A percentile compares a stretch with the other conserved stretches of the same genome.
phyloP scores from a whole-genome alignment of 306 rosid species.

The Biancaea sappan region DNA sequence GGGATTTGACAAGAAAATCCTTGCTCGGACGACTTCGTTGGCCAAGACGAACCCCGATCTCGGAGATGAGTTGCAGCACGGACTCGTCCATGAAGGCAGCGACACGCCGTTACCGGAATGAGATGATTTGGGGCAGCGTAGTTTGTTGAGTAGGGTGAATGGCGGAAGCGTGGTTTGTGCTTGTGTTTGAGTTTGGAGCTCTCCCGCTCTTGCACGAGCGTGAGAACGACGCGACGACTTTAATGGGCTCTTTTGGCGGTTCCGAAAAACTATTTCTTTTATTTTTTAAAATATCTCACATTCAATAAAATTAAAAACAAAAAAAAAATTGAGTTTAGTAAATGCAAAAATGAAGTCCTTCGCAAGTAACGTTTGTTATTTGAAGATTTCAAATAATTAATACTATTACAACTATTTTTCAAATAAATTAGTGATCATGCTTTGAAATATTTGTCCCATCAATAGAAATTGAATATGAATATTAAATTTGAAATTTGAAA shows the following conservation, averaged over 20 bases:
- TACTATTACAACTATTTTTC: no score
- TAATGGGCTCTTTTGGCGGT: background rate
- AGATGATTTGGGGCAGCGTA: background rate
- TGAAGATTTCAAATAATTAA: no score
- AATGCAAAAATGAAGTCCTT: no score
- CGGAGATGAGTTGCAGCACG: conserved; percentile 53
- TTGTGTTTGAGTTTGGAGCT: conserved; percentile 22
- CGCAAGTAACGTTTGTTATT: no score
- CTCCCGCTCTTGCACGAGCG: conserved; percentile 61
- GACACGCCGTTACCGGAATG: conserved; percentile 15
- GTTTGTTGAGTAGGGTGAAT: background rate
- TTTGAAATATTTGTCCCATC: no score
- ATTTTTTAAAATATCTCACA: no score
- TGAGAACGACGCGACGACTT: conserved; percentile 1
- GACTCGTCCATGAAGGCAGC: conserved; percentile 54
- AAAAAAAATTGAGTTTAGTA: no score
- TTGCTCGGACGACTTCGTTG: conserved; percentile 63
- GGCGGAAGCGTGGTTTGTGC: background rate
- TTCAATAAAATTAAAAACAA: no score
- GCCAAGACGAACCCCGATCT: conserved; percentile 60
- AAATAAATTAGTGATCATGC: no score
- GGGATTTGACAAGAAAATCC: conserved; percentile 75
- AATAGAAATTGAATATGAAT: no score
- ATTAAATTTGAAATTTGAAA: no score
- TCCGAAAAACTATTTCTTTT: no score